Base-by-base conservation (phyloP, 495 filamentous ascomycete species). In the Penicillium mononematosum region DNA sequence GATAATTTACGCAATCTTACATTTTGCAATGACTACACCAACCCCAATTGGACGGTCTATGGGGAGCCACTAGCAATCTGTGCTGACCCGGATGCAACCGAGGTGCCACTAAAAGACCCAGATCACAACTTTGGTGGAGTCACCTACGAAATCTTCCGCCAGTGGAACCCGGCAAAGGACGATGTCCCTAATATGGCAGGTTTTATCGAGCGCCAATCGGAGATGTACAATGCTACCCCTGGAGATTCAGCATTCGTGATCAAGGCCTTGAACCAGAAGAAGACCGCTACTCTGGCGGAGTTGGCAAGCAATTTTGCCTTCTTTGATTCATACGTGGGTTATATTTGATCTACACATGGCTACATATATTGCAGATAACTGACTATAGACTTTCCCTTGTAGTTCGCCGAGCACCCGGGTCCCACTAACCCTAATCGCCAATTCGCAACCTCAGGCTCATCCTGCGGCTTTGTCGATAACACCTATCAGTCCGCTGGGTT, bases 1-100 rank as follows among this genome's bases (percentile, higher is more conserved):
- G 72, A 78, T 62, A 73, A 71, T 56, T 64, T 76, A 22, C 63
- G 61, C 55, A 70, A 71, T 46, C 60, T 61, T 50, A 47, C 44
- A 2, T 75, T 63, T 63, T 78, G 74, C 63, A 78, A 78, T 52
- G 69, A 73, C 46, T 75, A 73, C 58, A 75, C 73, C 48, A 75
- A 75, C 36, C 58, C 71, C 24, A 77, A 77, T 58, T 76, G 69
- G 70, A 75, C 74, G 0, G 70, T 78, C 22, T 76, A 66, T 63
- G 67, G 59, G 8, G 74, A 76, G 61, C 71, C 73, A 2, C 59
- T 76, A 10, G 52, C 71, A 6, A 72, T 77, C 57, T 77, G 75
- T 42, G 72, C 74, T 9, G 60, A n/a, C 1, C 74, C 73, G 0
- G 72, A 65, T 41, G 75, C 73, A 60, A 69, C 67, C 2, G 72